Conservation (phyloP, 441 rosid species). For the Aleurites moluccanus region DNA sequence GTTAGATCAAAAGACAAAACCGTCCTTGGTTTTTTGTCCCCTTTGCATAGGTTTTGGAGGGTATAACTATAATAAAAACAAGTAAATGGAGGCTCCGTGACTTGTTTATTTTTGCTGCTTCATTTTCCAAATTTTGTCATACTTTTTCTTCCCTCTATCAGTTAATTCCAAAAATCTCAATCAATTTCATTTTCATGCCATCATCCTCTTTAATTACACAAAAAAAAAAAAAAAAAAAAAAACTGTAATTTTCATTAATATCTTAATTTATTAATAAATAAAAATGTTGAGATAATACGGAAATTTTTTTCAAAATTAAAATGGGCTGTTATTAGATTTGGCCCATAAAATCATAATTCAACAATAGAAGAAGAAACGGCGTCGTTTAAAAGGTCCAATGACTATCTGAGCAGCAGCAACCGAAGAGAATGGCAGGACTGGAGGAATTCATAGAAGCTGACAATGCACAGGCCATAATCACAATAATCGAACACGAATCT, state of each 20-base stretch:
- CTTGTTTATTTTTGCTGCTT: background rate
- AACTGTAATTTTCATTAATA: no score
- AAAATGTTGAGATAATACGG: no score
- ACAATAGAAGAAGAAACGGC: background rate
- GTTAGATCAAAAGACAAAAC: constrained; percentile 40
- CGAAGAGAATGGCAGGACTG: constrained; percentile 49
- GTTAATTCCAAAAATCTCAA: background rate
- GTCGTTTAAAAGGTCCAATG: background rate
- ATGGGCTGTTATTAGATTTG: background rate
- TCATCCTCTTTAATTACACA: no score
- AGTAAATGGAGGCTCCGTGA: background rate
- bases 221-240: no score
- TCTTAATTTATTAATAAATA: no score
- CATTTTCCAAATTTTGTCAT: background rate
- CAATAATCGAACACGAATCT: constrained; percentile 84
- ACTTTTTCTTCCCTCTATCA: background rate
- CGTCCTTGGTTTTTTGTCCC: constrained; percentile 28
- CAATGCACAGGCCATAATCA: constrained; percentile 79
- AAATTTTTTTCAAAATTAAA: no score
- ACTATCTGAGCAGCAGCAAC: background rate
- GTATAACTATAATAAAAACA: background rate
- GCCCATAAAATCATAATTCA: background rate
- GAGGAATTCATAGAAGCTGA: constrained; percentile 63
- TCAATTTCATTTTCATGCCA: background rate
- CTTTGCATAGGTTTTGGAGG: background rate